Percentiles rank a stretch among this genome's conserved stretches.
Evolutionary conservation across 768 basidiomycete species (phyloP).

Genomic region (Suillus alpinus): DNA sequence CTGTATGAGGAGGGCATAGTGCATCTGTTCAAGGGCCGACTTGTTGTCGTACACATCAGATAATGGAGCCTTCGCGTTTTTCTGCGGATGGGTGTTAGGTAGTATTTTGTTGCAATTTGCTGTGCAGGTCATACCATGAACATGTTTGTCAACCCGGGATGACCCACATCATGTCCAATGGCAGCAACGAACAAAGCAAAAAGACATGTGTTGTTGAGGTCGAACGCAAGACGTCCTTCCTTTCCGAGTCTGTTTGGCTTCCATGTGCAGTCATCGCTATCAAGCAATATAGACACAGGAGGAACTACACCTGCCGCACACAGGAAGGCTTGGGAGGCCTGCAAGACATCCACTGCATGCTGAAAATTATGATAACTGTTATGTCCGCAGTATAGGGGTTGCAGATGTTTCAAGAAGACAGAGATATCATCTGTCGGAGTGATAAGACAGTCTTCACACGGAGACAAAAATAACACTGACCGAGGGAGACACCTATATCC

Average conservation of each 20-base stretch:
- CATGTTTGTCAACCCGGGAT: slow-evolving; percentile 90
- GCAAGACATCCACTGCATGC: slow-evolving; percentile 94
- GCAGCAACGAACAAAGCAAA: slow-evolving; percentile 87
- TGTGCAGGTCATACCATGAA: slow-evolving; percentile 73
- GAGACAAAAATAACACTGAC: slow-evolving; percentile 41
- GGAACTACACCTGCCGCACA: slow-evolving; percentile 79
- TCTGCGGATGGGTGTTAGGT: slow-evolving; percentile 43
- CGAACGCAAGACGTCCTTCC: slow-evolving; percentile 34
- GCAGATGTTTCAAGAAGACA: slow-evolving; percentile 81
- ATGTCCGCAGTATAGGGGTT: slow-evolving; percentile 83
- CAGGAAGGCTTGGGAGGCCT: slow-evolving; percentile 87
- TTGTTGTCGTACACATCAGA: slow-evolving; percentile 86
- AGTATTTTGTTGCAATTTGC: slow-evolving; percentile 1
- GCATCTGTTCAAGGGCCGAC: slow-evolving; percentile 91
- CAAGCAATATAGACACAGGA: slow-evolving; percentile 62
- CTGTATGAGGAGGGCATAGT: slow-evolving; percentile 75
- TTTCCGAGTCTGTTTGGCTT: slow-evolving; percentile 42
- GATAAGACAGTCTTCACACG: slow-evolving; percentile 17
- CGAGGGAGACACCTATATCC: slow-evolving; percentile 53
- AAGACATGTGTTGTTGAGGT: slow-evolving; percentile 65
- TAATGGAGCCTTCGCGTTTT: slow-evolving; percentile 90
- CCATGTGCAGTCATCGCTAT: slow-evolving; percentile 36
- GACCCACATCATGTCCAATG: slow-evolving; percentile 96
- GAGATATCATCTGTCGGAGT: slow-evolving; percentile 61
- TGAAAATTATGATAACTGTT: slow-evolving; percentile 99